Evolutionary conservation across 805 yeast genomes (phyloP).

Genomic region (Wickerhamiella allomyrinae): DNA sequence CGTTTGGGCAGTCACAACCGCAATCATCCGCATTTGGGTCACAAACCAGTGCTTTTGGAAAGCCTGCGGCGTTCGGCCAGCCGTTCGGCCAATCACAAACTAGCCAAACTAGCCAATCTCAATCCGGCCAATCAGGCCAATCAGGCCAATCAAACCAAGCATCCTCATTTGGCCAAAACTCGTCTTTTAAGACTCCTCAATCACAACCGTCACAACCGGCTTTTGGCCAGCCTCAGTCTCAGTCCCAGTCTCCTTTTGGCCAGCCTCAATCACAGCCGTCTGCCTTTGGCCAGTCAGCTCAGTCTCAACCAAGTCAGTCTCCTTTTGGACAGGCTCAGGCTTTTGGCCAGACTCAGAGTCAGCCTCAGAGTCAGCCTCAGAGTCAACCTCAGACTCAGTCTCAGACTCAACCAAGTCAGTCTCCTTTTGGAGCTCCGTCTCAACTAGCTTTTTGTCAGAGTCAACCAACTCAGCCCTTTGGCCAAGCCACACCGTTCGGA

Average conservation of each 20-base stretch:
- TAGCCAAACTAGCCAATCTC: too few species aligned
- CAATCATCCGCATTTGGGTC: too few species aligned
- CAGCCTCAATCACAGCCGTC: conserved; percentile 6
- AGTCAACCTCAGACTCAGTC: conserved; percentile 6
- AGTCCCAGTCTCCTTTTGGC: conserved; percentile 7
- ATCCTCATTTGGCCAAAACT: too few species aligned
- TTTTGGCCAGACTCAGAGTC: conserved; percentile 1
- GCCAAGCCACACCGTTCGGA: conserved; percentile 11
- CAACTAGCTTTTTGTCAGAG: not conserved
- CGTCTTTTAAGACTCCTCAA: too few species aligned
- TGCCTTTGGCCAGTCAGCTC: conserved; percentile 18
- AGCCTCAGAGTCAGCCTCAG: not conserved
- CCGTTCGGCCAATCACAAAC: not conserved
- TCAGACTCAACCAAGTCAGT: not conserved
- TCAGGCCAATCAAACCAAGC: too few species aligned
- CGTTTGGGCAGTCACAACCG: too few species aligned
- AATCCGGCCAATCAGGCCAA: too few species aligned
- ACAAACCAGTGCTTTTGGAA: too few species aligned
- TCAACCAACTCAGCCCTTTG: not conserved
- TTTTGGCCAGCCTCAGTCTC: conserved; percentile 4
- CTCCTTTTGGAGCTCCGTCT: not conserved
- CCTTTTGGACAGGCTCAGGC: too few species aligned
- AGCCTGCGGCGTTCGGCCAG: too few species aligned
- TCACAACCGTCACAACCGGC: not conserved
- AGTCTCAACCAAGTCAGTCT: not conserved